Evolutionary conservation across 345 rosid genomes (phyloP).

Genomic region (Salix brachista): DNA sequence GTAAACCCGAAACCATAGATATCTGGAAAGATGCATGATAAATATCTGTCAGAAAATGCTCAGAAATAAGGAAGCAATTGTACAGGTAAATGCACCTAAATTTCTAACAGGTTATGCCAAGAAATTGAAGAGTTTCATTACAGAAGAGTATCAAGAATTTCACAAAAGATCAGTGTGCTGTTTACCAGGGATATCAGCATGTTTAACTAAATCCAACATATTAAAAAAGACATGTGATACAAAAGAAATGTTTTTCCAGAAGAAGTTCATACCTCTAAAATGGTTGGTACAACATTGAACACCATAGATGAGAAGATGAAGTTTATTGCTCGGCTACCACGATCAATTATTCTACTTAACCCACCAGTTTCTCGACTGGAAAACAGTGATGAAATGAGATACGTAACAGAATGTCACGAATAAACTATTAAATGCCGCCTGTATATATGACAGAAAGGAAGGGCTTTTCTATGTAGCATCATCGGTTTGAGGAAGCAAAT

Average conservation of each 20-base stretch:
- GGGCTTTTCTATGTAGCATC: not conserved
- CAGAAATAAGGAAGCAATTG: conserved; percentile 22
- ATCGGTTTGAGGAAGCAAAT: not conserved
- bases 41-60: conserved; percentile 30
- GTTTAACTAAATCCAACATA: not conserved
- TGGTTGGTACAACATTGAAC: conserved; percentile 89
- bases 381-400: conserved; percentile 17
- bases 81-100: not conserved
- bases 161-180: not conserved
- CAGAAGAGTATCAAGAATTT: not conserved
- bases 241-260: not conserved
- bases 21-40: conserved; percentile 60
- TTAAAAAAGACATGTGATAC: conserved; percentile 3
- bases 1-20: conserved; percentile 92
- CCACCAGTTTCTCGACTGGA: conserved; percentile 98
- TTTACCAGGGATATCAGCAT: conserved; percentile 1
- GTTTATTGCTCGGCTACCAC: conserved; percentile 99
- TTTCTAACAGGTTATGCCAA: not conserved
- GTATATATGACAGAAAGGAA: not conserved
- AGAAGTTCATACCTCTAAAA: conserved; percentile 70
- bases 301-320: conserved; percentile 92
- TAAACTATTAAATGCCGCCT: not conserved
- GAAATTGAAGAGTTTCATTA: conserved; percentile 4
- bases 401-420: conserved; percentile 7
- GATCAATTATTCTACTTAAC: conserved; percentile 85